phyloP scores from a whole-genome alignment of 306 rosid species.

The Lagenaria siceraria region DNA sequence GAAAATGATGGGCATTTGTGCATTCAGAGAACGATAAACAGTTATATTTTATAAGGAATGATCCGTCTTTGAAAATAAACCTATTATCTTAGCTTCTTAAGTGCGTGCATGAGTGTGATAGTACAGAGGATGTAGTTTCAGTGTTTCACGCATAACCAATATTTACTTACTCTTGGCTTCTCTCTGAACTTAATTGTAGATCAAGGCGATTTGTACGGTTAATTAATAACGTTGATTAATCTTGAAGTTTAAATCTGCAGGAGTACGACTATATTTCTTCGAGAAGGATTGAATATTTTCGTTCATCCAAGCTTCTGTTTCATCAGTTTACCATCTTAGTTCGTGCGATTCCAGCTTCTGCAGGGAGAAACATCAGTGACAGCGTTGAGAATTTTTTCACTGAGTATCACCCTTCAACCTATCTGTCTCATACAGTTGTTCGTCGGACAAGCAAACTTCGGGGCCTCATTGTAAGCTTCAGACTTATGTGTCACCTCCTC shows the following conservation, averaged over 20 bases:
- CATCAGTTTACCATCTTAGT: constrained; percentile 86
- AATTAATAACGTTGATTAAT: constrained; percentile 1
- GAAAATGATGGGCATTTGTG: background rate
- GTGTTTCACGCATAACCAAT: background rate
- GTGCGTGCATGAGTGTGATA: background rate
- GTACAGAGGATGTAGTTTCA: background rate
- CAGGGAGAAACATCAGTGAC: constrained; percentile 39
- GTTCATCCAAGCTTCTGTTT: constrained; percentile 73
- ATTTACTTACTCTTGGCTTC: background rate
- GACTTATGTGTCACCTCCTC: background rate
- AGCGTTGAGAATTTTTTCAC: constrained; percentile 53
- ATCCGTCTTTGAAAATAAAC: background rate
- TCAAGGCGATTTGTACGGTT: background rate
- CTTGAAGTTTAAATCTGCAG: constrained; percentile 37
- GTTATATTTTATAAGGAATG: background rate
- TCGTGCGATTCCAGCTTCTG: constrained; percentile 51
- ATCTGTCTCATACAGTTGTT: constrained; percentile 65
- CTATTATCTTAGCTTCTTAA: background rate
- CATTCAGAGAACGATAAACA: background rate
- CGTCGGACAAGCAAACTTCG: constrained; percentile 46
- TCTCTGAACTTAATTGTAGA: background rate
- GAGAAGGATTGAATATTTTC: constrained; percentile 59
- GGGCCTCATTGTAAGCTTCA: constrained; percentile 49
- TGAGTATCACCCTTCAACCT: constrained; percentile 62
- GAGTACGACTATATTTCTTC: constrained; percentile 63